These are phyloP conservation scores for Patellaria atrata DNA, from an alignment of 495 filamentous ascomycete species.

Conservation along the genomic window DNA sequence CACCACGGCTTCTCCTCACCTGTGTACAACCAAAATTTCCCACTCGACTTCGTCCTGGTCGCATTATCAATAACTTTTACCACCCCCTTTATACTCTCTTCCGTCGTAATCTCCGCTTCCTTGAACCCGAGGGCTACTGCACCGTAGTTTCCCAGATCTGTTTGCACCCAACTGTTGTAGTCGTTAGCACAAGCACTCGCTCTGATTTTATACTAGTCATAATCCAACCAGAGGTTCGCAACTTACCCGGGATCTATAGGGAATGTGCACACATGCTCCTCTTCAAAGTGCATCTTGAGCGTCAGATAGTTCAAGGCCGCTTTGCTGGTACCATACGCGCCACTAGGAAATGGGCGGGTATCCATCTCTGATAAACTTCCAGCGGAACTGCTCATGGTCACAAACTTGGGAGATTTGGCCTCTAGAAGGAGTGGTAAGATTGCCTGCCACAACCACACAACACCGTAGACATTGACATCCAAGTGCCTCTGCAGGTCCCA, in stretches of 20 bases:
- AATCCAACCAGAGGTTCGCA: background rate
- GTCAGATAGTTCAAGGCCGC: constrained; percentile 3
- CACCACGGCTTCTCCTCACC: background rate
- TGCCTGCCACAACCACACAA: constrained; percentile 31
- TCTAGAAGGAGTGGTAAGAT: constrained; percentile 25
- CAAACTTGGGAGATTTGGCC: constrained; percentile 3
- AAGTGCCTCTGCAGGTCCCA: constrained; percentile 26
- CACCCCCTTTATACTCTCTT: constrained; percentile 1
- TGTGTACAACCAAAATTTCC: background rate
- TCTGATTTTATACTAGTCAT: background rate
- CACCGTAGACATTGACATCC: constrained; percentile 28
- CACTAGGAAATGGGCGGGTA: background rate
- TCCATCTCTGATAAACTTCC: background rate
- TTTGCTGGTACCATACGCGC: constrained; percentile 1
- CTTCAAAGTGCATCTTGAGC: constrained; percentile 1
- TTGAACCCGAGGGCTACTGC: background rate
- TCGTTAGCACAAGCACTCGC: background rate
- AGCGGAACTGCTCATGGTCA: constrained; percentile 1
- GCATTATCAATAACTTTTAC: constrained; percentile 1
- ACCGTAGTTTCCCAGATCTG: background rate
- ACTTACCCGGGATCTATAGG: constrained; percentile 1
- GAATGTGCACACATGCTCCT: background rate
- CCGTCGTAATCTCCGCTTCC: background rate
- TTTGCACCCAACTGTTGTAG: constrained; percentile 2
- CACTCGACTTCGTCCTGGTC: background rate